Conservation (phyloP, 352 stramenopile genomes). For the Hyaloperonospora brassicae region DNA sequence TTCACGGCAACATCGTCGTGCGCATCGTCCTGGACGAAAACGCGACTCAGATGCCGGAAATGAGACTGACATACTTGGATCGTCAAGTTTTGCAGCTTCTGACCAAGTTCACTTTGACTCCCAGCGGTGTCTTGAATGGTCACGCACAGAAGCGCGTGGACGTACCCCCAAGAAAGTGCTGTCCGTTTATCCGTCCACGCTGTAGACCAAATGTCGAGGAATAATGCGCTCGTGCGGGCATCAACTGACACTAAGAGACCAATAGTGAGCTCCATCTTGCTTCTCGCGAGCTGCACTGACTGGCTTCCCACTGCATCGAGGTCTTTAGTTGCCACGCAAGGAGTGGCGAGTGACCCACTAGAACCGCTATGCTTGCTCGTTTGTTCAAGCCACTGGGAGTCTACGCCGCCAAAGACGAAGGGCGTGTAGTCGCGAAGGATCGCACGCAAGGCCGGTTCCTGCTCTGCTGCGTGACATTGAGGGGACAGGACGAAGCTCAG, state of each 20-base stretch:
- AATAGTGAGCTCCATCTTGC: conserved; percentile 22
- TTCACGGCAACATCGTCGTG: conserved; percentile 15
- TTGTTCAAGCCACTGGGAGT: conserved; percentile 10
- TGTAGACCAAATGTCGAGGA: conserved; percentile 44
- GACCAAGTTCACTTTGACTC: conserved; percentile 13
- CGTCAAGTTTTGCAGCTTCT: conserved; percentile 20
- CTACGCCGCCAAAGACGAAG: conserved; percentile 41
- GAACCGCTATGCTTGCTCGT: conserved; percentile 19
- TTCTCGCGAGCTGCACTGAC: conserved; percentile 13
- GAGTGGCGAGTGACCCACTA: conserved; percentile 6
- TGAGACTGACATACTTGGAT: conserved; percentile 18
- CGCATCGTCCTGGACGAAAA: conserved; percentile 9
- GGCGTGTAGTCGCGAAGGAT: conserved; percentile 40
- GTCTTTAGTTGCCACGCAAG: conserved; percentile 5
- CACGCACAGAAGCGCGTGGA: conserved; percentile 29
- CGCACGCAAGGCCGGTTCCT: conserved; percentile 20
- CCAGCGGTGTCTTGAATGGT: conserved; percentile 15
- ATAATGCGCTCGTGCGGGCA: conserved; percentile 20
- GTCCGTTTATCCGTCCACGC: conserved; percentile 28
- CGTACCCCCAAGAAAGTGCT: conserved; percentile 37
- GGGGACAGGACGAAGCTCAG: conserved; percentile 42
- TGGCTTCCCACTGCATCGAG: conserved; percentile 22
- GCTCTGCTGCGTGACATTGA: conserved; percentile 23
- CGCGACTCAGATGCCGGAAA: conserved; percentile 15
- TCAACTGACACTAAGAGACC: conserved; percentile 13